These are phyloP conservation scores for Pneumocystis oryctolagi DNA, from an alignment of 1,139 yeast species.

Conservation along the genomic window DNA sequence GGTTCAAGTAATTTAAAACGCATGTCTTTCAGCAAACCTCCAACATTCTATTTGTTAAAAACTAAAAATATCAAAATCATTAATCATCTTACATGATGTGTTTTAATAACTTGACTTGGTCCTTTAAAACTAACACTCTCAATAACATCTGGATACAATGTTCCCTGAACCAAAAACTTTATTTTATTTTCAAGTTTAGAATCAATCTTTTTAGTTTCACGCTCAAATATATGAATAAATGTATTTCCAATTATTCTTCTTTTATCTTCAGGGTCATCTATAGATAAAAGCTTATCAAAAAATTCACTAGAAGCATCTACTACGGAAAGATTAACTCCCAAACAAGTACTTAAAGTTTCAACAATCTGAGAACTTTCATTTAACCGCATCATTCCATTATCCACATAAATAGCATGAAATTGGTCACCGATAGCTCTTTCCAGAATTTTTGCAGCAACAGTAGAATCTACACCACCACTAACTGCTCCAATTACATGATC, in stretches of 20 bases:
- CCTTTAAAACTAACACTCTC: slow-evolving; percentile 98
- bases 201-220: slow-evolving; percentile 72
- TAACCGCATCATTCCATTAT: slow-evolving; percentile 92
- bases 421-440: slow-evolving; percentile 96
- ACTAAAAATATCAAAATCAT: not conserved
- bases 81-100: slow-evolving; percentile 52
- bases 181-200: slow-evolving; percentile 60
- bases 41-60: slow-evolving; percentile 46
- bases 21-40: slow-evolving; percentile 95
- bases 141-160: slow-evolving; percentile 94
- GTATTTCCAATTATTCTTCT: slow-evolving; percentile 98
- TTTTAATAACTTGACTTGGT: slow-evolving; percentile 96
- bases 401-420: slow-evolving; percentile 96
- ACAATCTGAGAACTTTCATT: slow-evolving; percentile 83
- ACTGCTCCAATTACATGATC: slow-evolving; percentile 99
- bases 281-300: slow-evolving; percentile 71
- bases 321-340: slow-evolving; percentile 87
- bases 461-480: slow-evolving; percentile 98
- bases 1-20: slow-evolving; percentile 96
- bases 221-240: slow-evolving; percentile 91
- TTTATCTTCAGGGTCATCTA: slow-evolving; percentile 97
- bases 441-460: slow-evolving; percentile 97
- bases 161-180: slow-evolving; percentile 90
- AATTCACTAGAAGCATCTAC: slow-evolving; percentile 89
- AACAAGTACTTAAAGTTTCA: slow-evolving; percentile 76